phyloP scores from a whole-genome alignment of 2,329 filamentous ascomycete species.

The Fusarium succisae region DNA sequence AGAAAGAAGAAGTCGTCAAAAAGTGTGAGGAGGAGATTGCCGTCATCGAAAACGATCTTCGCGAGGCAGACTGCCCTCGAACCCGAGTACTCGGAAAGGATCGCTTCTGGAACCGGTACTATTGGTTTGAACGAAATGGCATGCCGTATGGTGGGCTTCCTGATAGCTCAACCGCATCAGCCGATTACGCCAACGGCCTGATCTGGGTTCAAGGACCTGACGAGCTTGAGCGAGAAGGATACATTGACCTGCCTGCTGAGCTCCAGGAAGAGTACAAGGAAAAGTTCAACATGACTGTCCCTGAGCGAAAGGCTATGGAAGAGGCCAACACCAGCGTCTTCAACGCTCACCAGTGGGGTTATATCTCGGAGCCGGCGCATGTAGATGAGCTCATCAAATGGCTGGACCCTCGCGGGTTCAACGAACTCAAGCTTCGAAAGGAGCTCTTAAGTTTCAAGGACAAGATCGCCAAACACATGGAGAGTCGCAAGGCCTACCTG shows the following conservation, averaged over 20 bases:
- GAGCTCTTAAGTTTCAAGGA: slow-evolving; percentile 82
- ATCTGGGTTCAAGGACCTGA: slow-evolving; percentile 97
- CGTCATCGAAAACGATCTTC: slow-evolving; percentile 87
- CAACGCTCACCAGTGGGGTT: slow-evolving; percentile 87
- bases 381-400: slow-evolving; percentile 84
- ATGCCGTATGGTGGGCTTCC: slow-evolving; percentile 95
- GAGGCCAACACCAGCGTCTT: slow-evolving; percentile 84
- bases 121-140: slow-evolving; percentile 98
- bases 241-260: slow-evolving; percentile 79
- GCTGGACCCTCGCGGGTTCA: slow-evolving; percentile 86
- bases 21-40: slow-evolving; percentile 87
- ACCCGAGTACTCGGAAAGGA: slow-evolving; percentile 92
- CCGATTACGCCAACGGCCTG: slow-evolving; percentile 91
- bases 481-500: slow-evolving; percentile 77
- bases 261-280: slow-evolving; percentile 79
- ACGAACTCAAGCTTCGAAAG: slow-evolving; percentile 88
- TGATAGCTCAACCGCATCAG: slow-evolving; percentile 84
- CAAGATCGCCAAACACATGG: slow-evolving; percentile 82
- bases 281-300: slow-evolving; percentile 83
- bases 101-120: slow-evolving; percentile 97
- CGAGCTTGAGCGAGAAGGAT: slow-evolving; percentile 84
- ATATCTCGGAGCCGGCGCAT: slow-evolving; percentile 81
- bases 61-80: slow-evolving; percentile 91
- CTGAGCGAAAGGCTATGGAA: slow-evolving; percentile 84
- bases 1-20: slow-evolving; percentile 82